phyloP scores from a whole-genome alignment of 148 eudicot genomes.

The Nepenthes gracilis region DNA sequence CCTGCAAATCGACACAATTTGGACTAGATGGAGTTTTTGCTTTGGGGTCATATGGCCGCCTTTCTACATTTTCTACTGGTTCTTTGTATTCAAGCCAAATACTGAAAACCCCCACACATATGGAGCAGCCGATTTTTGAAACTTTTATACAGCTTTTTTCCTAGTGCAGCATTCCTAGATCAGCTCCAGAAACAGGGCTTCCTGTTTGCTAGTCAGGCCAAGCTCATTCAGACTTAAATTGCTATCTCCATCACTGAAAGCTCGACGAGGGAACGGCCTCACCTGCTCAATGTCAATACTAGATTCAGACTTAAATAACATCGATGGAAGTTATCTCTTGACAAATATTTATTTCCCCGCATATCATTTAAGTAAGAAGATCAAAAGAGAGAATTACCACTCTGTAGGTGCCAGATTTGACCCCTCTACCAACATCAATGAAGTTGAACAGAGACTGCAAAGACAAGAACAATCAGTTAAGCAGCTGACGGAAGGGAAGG shows the following conservation, averaged over 20 bases:
- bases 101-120: too few species aligned
- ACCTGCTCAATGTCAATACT: constrained; percentile 34
- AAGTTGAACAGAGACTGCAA: constrained; percentile 79
- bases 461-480: constrained; percentile 9
- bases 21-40: too few species aligned
- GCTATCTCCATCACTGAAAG: constrained; percentile 72
- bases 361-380: not conserved
- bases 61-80: too few species aligned
- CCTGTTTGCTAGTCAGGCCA: constrained; percentile 90
- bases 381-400: constrained; percentile 34
- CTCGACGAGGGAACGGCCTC: constrained; percentile 83
- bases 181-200: constrained; percentile 83
- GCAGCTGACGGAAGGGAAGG: not conserved
- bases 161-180: constrained; percentile 17
- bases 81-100: too few species aligned
- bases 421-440: constrained; percentile 73
- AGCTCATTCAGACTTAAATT: constrained; percentile 46
- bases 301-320: not conserved
- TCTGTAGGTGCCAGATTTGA: constrained; percentile 82
- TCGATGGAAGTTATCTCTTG: too few species aligned
- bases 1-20: too few species aligned
- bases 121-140: too few species aligned
- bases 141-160: not conserved
- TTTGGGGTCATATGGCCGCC: too few species aligned
- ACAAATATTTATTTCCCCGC: too few species aligned